Evolutionary conservation across 148 eudicot genomes (phyloP), one percentile per base, ranked within the genome.

Genomic region (Fagopyrum esculentum): DNA sequence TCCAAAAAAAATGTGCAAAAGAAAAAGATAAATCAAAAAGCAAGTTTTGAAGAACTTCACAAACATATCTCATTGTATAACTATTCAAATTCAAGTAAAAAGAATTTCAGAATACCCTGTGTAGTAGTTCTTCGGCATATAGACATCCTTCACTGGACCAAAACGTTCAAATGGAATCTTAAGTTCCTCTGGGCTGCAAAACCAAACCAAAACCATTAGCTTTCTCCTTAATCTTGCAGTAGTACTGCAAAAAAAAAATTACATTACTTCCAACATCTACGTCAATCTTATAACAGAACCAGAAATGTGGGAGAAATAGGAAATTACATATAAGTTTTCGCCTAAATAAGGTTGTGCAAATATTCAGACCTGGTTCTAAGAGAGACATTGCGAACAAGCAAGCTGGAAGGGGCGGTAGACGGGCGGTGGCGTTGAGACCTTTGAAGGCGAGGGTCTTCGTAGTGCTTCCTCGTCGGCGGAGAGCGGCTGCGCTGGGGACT

Each of bases 131-230:
- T 87, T 90, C 6, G 98, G 98, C 73, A 93, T 78, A 80, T 93
- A 93, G 26, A 93, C 86, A 90, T 93, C 98, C 84, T 87, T 92
- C 72, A 93, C 80, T 0, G 96, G 91, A 49, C 98, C 96, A 80
- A 80, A 90, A 74, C 89, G 87, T 79, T 90, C 98, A 87, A 93
- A 93, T 19, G 88, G 89, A 16, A 75, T 56, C 82, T 87, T 87
- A 50, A 93, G 88, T 71, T 93, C 98, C 83, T 93, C 98, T 17
- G 89, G 91, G 86, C 96, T 93, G 86, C 79, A 89, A 55, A 78
- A 8, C 68, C 44, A 6, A 74, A 54, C 19, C 7, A 56, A 22
- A 35, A 45, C n/a, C 5, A 49, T 49, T 49, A 49, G 12, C 12
- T 49, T 10, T 49, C 12, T 49, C 52, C 52, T 49, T 49, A 49